phyloP scores from a whole-genome alignment of 164 flowering plant genomes.

The Macadamia tetraphylla region DNA sequence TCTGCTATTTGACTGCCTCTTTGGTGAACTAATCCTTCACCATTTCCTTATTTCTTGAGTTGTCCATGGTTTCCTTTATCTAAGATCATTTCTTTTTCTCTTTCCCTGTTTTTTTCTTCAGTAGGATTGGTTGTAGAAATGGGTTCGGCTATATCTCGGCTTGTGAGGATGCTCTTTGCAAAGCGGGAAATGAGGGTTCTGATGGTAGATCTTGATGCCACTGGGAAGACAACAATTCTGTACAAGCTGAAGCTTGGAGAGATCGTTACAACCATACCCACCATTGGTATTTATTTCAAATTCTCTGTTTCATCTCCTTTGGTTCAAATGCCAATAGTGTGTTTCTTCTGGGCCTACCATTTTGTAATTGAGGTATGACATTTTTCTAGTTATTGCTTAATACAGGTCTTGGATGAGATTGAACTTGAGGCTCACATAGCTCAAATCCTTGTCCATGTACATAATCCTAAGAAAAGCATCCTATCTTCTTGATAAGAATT shows the following conservation, averaged over 20 bases:
- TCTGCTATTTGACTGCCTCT: too few species aligned
- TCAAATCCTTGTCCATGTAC: too few species aligned
- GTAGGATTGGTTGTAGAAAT: slow-evolving; percentile 13
- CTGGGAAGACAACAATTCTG: slow-evolving; percentile 54
- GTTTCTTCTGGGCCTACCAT: too few species aligned
- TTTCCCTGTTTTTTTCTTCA: not conserved
- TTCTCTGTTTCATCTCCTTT: not conserved
- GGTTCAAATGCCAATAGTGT: not conserved
- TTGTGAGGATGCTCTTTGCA: slow-evolving; percentile 24
- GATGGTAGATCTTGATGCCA: slow-evolving; percentile 54
- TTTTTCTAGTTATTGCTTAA: too few species aligned
- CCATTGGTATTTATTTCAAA: slow-evolving; percentile 31
- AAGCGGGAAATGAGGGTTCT: slow-evolving; percentile 34
- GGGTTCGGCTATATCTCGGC: slow-evolving; percentile 29
- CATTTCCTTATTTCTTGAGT: not conserved
- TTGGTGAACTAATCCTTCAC: slow-evolving; percentile 2
- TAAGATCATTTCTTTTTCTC: not conserved
- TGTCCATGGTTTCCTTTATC: not conserved
- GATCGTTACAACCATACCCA: slow-evolving; percentile 39
- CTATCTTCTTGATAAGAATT: too few species aligned
- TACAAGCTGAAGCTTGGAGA: slow-evolving; percentile 56
- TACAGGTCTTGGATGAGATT: too few species aligned
- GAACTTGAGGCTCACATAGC: too few species aligned
- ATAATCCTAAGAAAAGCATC: too few species aligned
- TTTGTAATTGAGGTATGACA: not conserved